These are phyloP conservation scores for Xylariaceae sp. DNA, from an alignment of 2,329 filamentous ascomycete genomes.

Conservation along the genomic window DNA sequence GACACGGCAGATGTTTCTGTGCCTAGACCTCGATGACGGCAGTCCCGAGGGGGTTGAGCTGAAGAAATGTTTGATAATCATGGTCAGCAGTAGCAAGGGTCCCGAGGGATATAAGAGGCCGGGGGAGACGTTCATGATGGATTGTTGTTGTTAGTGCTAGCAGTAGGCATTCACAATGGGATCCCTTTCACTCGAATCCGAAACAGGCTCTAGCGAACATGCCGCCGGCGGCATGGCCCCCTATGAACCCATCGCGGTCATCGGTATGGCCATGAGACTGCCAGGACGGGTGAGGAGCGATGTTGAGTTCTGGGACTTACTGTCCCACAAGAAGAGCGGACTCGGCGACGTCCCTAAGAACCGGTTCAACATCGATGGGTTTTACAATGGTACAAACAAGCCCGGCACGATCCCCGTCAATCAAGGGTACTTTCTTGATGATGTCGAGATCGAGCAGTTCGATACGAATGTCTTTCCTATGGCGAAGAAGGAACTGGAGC, in stretches of 20 bases:
- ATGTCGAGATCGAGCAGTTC: conserved; percentile 2
- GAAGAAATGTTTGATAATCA: too few relatives aligned
- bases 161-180: background rate
- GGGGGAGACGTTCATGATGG: background rate
- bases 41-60: too few relatives aligned
- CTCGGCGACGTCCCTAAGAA: background rate
- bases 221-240: background rate
- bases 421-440: conserved; percentile 20
- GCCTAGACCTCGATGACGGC: too few relatives aligned
- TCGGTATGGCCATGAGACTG: background rate
- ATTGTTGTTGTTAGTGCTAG: background rate
- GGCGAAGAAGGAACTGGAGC: background rate
- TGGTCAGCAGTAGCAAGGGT: too few relatives aligned
- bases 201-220: background rate
- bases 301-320: background rate
- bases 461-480: conserved; percentile 3
- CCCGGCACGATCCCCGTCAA: background rate
- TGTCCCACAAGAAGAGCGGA: background rate
- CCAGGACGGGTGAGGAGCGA: background rate
- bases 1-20: too few relatives aligned
- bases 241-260: background rate
- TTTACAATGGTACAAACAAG: background rate
- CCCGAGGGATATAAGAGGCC: too few relatives aligned
- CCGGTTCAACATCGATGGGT: background rate
- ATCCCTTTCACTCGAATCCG: background rate